Base-by-base conservation (phyloP, 179 eudicot species). In the Actinidia polygama region DNA sequence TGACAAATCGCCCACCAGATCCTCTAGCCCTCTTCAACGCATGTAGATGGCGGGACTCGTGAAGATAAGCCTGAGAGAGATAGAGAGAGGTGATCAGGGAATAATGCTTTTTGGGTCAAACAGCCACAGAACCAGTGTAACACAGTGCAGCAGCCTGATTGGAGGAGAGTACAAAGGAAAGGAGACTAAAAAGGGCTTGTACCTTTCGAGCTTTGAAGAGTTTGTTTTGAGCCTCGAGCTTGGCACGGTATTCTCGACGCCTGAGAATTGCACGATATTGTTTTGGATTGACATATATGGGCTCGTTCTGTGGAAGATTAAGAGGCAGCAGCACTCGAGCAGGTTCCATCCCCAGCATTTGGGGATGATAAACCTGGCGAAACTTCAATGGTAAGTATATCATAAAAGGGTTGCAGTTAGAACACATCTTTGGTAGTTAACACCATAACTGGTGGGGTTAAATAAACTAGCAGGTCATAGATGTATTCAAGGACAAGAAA, bases 201-300 rank as follows among this genome's bases (percentile, higher is more conserved):
- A 93, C 97, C 95, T 92, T 93, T 12, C 97, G 87, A 75, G 66
- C 79, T 83, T 90, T 92, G 23, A 82, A 62, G 44, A 87, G 86
- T 83, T 93, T 92, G 86, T 91, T 93, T 77, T 89, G 92, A 85
- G 97, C 91, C 85, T 91, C 95, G n/a, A 92, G 94, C 90, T 91
- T 93, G 58, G 95, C 93, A 79, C 97, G 97, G 73, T 83, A 91
- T 79, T 90, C 86, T 64, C 97, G 80, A 73, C 97, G 86, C 88
- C 95, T 88, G 58, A 93, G 84, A 74, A 93, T 93, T 12, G 93
- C 95, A 72, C 78, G 85, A 79, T 89, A 92, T 79, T 93, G 97
- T 84, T 93, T 93, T 21, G 95, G 89, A 75, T 93, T 93, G 58
- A 93, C 97, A 88, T 86, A 93, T 18, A 93, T 81, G 58, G 93